phyloP scores from a whole-genome alignment of 768 basidiomycete genomes.

The Hirschioporus abietinus region DNA sequence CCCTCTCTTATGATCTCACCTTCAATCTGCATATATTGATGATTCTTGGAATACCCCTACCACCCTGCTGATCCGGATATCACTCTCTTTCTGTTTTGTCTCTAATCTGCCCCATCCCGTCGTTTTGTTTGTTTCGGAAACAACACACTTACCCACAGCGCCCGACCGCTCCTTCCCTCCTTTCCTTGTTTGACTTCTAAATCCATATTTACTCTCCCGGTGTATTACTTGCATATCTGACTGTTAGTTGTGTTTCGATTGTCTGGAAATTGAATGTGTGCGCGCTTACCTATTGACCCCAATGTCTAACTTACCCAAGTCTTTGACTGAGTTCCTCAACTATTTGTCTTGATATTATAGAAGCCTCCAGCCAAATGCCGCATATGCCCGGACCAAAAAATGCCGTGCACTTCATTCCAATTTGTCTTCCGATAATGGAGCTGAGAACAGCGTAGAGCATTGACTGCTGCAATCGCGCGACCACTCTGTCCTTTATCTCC shows the following conservation, averaged over 20 bases:
- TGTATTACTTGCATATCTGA: background rate
- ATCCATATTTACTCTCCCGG: background rate
- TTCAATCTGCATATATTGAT: background rate
- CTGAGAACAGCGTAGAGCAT: background rate
- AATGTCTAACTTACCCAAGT: too few relatives aligned
- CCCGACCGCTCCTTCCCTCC: background rate
- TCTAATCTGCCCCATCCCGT: background rate
- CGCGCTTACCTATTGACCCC: background rate
- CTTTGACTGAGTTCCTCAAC: background rate
- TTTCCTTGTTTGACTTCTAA: background rate
- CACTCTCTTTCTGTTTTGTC: background rate
- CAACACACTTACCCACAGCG: background rate
- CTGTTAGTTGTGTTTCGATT: background rate
- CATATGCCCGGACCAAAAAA: background rate
- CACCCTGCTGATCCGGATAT: background rate
- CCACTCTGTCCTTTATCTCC: background rate
- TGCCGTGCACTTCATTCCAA: background rate
- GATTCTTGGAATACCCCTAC: background rate
- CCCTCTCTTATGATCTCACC: background rate
- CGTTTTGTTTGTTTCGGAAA: too few relatives aligned
- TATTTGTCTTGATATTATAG: too few relatives aligned
- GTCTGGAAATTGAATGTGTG: background rate
- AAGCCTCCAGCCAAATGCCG: background rate
- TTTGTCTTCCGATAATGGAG: background rate
- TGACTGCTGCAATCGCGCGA: background rate